Base-by-base conservation (phyloP, 2,329 filamentous ascomycete genomes). In the Fusarium cyanostomum region DNA sequence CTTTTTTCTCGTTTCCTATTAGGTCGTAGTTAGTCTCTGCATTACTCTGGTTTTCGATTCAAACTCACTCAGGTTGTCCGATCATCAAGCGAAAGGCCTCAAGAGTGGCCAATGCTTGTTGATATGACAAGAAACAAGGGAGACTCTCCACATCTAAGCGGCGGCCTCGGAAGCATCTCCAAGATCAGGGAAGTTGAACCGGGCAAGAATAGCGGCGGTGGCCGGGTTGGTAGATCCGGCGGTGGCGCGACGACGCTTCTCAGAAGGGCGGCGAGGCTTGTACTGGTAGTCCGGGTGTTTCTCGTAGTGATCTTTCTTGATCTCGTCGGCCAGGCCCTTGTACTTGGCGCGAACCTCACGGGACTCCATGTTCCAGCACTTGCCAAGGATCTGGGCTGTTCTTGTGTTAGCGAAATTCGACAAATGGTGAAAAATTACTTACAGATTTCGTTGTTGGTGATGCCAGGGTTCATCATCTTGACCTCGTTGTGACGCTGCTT, bases 381-480 rank as follows among this genome's bases (percentile, higher is more conserved):
- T 59, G 4, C 77, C 76, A 26, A 77, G 71, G 39, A 79, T 70
- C 60, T 75, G 71, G 7, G 77, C 77, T 79, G 37, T 5, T n/a
- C 5, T 38, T 72, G 57, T 73, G 68, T 56, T 24, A 49, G 45
- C 28, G 12, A 24, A n/a, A 33, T 43, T 11, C 30, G 10, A 27
- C 26, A 37, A 16, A 16, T 26, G 3, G 18, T 38, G 6, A 26
- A 7, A n/a, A 7, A 45, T 27, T 13, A 71, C 77, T 75, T 67
- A 80, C 77, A 80, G 42, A 80, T 79, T 46, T 79, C 73, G 43
- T 79, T 80, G 70, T 80, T 80, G 28, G 74, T 73, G 24, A 80
- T 73, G 12, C 66, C 67, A 3, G 77, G 75, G 41, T 77, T 72
- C 13, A 57, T 57, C 4, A 66, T 54, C 66, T 78, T 78, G 35